These are phyloP conservation scores for Penicillium sp. DNA, from an alignment of 2,329 filamentous ascomycete genomes.

Conservation along the genomic window DNA sequence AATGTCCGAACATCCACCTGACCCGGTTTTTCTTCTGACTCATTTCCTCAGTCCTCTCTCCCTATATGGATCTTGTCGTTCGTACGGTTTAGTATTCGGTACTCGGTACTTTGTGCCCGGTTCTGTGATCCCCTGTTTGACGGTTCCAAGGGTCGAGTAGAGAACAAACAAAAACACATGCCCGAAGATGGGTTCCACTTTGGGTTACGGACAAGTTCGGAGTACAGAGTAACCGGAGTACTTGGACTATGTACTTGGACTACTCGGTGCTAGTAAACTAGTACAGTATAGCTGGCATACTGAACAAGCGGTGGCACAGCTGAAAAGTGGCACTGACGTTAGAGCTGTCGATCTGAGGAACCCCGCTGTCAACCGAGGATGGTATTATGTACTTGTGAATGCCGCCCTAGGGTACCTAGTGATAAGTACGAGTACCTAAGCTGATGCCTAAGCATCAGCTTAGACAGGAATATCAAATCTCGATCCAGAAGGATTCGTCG, in stretches of 20 bases:
- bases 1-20: conserved; percentile 18
- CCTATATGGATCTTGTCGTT: background rate
- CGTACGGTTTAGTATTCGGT: too few relatives aligned
- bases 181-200: conserved; percentile 15
- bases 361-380: conserved; percentile 10
- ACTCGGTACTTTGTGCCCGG: background rate
- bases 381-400: conserved; percentile 1
- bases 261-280: background rate
- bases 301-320: conserved; percentile 2
- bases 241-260: background rate
- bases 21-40: conserved; percentile 7
- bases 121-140: too few relatives aligned
- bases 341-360: conserved; percentile 14
- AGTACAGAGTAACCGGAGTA: background rate
- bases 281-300: background rate
- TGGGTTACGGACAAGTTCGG: background rate
- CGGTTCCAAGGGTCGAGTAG: background rate
- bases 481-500: background rate
- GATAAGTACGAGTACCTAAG: too few relatives aligned
- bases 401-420: background rate
- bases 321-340: conserved; percentile 17
- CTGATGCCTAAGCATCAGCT: too few relatives aligned
- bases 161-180: conserved; percentile 1
- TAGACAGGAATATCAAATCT: background rate
- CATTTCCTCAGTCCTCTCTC: conserved; percentile 4